Base-by-base conservation (phyloP, 2,329 filamentous ascomycete species). In the Pseudocercospora ulei region DNA sequence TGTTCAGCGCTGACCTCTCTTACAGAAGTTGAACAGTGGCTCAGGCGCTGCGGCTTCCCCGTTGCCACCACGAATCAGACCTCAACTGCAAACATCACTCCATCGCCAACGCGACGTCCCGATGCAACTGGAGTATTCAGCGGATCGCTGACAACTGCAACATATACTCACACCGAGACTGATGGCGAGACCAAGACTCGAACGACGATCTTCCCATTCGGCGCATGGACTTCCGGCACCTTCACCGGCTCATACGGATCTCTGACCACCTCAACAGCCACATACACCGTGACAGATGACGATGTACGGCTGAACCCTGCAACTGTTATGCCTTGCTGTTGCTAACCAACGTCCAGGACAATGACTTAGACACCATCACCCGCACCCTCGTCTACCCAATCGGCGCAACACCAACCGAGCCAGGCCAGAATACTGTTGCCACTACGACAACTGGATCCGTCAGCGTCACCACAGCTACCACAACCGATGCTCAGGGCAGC, bases 1-100 rank as follows among this genome's bases (percentile, higher is more conserved):
- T 25, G 33, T 13, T 26, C n/a, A 6, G 23, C 28, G 35, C 35
- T 37, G 35, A 37, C 35, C 8, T 6, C 35, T 28, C 24, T 28
- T n/a, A 37, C 24, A 37, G 35, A 37, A 11, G 28, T 37, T 28
- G 35, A 37, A 20, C 16, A 26, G 17, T 37, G 35, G 35, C 14
- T 37, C n/a, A 18, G 11, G 35, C 13, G 17, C 4, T 37, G 35
- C 35, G 24, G 24, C 16, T 26, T 37, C 23, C 14, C 22, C 20
- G n/a, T n/a, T n/a, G 12, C 35, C 7, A 27, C 23, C 5, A 18
- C 8, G 19, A 37, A 18, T 8, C 31, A 20, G 18, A 22, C 31
- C 12, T 14, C 13, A 8, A 27, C 9, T 13, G 22, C 35, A n/a
- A 22, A 17, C n/a, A 8, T 18, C 9, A 37, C 35, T 9, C 17